phyloP scores from a whole-genome alignment of 2,329 filamentous ascomycete genomes.

The Arthrobotrys conoides region DNA sequence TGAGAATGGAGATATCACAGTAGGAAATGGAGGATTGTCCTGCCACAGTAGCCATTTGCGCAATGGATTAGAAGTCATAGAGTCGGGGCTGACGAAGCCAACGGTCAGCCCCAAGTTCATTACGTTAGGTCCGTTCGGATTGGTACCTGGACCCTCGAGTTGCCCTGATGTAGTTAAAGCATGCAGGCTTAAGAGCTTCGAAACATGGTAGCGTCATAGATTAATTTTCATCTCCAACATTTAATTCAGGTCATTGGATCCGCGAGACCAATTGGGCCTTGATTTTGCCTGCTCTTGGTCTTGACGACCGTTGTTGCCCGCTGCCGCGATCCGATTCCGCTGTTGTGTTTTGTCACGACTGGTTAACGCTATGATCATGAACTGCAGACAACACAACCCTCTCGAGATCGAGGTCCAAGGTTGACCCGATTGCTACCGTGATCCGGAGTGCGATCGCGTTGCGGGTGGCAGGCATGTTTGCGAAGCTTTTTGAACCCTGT shows the following conservation, averaged over 20 bases:
- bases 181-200: neutral
- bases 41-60: constrained; percentile 46
- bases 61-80: constrained; percentile 16
- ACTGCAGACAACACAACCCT: neutral
- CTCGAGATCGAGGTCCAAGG: neutral
- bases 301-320: no score
- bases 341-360: neutral
- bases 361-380: neutral
- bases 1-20: constrained; percentile 4
- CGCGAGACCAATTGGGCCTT: no score
- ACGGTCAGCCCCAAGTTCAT: constrained; percentile 21
- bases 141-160: neutral
- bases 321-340: no score
- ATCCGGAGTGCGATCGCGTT: neutral
- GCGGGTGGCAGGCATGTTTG: constrained; percentile 18
- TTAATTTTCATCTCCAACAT: no score
- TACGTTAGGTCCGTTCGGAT: neutral
- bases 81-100: constrained; percentile 12
- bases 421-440: no score
- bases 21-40: neutral
- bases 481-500: constrained; percentile 23
- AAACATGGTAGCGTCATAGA: neutral
- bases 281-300: no score
- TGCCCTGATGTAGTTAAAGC: constrained; percentile 9
- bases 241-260: no score